Conservation (phyloP, 192 early-diverging fungal species). For the Mortierella hygrophila region DNA sequence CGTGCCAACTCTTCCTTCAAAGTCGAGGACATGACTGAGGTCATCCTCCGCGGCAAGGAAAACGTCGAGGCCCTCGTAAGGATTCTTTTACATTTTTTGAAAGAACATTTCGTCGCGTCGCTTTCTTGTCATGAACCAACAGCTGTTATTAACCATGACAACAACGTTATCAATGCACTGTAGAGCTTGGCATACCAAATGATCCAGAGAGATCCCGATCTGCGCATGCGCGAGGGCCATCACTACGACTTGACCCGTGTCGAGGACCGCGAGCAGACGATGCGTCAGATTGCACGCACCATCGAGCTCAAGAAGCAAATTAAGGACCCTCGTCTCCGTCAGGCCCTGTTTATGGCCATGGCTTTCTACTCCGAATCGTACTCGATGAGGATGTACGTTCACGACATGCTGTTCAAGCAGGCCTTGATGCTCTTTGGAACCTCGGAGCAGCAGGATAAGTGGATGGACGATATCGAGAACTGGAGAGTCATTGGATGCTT, state of each 20-base stretch:
- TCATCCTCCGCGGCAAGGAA: conserved; percentile 63
- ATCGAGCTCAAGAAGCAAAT: conserved; percentile 51
- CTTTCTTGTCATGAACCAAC: neutral
- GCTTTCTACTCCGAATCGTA: conserved; percentile 69
- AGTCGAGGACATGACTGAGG: conserved; percentile 62
- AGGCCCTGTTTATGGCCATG: conserved; percentile 59
- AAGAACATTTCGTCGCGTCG: neutral
- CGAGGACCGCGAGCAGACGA: conserved; percentile 69
- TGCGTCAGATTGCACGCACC: conserved; percentile 65
- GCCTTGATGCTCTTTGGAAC: conserved; percentile 69
- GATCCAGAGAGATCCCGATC: conserved; percentile 65
- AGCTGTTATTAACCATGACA: neutral
- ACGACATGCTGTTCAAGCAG: conserved; percentile 69
- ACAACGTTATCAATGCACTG: too few relatives aligned
- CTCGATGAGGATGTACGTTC: conserved; percentile 73
- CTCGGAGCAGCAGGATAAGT: conserved; percentile 67
- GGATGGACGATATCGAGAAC: conserved; percentile 65
- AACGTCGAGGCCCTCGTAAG: conserved; percentile 60
- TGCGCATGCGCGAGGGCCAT: conserved; percentile 62
- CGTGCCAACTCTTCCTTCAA: conserved; percentile 67
- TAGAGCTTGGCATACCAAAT: conserved; percentile 57
- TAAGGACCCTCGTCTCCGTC: conserved; percentile 54
- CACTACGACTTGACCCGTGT: conserved; percentile 63
- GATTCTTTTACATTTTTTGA: neutral
- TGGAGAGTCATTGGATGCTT: conserved; percentile 74